Evolutionary conservation across 306 rosid species (phyloP).

Genomic region (Vigna hirtella): DNA sequence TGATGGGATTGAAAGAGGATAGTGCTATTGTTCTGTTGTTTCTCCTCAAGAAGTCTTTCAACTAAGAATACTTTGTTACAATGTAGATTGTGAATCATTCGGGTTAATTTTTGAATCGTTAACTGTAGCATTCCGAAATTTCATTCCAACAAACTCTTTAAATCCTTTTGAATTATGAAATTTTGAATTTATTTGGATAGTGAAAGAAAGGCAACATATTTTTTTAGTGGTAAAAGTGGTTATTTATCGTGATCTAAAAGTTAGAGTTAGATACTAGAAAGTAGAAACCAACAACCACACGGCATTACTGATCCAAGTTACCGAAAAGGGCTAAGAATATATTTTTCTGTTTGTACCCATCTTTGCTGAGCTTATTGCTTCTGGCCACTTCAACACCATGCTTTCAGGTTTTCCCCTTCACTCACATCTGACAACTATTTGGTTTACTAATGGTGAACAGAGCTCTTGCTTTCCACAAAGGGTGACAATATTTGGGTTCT

Average conservation of each 20-base stretch:
- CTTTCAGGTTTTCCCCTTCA: constrained; percentile 8
- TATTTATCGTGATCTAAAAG: neutral
- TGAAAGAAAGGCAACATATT: neutral
- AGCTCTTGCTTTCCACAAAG: neutral
- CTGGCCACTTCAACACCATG: constrained; percentile 1
- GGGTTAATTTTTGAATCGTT: neutral
- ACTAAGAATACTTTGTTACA: neutral
- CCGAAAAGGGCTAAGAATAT: neutral
- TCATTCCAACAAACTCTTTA: neutral
- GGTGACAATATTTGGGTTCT: constrained; percentile 17
- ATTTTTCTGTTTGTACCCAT: neutral
- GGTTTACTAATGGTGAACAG: constrained; percentile 8
- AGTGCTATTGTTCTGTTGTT: neutral
- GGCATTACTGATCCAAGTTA: neutral
- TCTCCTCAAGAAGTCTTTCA: no score
- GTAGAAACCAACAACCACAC: neutral
- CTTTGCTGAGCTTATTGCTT: neutral
- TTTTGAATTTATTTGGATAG: neutral
- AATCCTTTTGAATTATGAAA: neutral
- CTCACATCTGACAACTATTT: constrained; percentile 8
- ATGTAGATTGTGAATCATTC: neutral
- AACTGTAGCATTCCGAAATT: neutral
- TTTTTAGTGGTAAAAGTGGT: neutral
- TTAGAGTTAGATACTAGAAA: neutral
- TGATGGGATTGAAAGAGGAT: neutral